Conservation (phyloP, 1,139 yeast species). For the Protomyces macrosporus region DNA sequence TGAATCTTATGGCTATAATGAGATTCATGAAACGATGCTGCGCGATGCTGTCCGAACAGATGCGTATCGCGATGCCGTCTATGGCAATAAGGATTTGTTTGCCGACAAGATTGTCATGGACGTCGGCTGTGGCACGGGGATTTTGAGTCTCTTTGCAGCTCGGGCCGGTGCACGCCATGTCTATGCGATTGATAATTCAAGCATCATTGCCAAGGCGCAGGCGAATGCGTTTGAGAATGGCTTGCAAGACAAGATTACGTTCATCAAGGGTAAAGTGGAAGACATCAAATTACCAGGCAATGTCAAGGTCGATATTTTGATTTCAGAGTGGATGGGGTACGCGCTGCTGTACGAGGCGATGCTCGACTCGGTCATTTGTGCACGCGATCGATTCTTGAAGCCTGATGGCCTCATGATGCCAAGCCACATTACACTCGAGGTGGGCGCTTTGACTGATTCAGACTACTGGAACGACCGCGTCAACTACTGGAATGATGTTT, state of each 20-base stretch:
- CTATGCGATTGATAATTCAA: conserved; percentile 70
- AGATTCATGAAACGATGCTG: conserved; percentile 98
- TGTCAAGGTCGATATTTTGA: conserved; percentile 78
- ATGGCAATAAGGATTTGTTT: conserved; percentile 81
- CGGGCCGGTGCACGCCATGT: conserved; percentile 58
- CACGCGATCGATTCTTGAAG: conserved; percentile 82
- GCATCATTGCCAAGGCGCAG: conserved; percentile 89
- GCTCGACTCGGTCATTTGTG: conserved; percentile 93
- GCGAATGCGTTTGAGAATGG: conserved; percentile 82
- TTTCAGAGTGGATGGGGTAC: conserved; percentile 99
- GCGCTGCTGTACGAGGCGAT: conserved; percentile 91
- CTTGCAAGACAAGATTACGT: conserved; percentile 75
- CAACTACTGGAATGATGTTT: conserved; percentile 55
- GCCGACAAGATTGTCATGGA: conserved; percentile 93
- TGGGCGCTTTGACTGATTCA: conserved; percentile 53
- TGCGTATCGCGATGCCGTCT: conserved; percentile 87
- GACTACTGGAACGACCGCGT: conserved; percentile 53
- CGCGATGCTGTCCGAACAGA: conserved; percentile 91
- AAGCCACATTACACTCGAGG: conserved; percentile 50
- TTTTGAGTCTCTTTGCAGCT: conserved; percentile 55
- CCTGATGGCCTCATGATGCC: conserved; percentile 47
- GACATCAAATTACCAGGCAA: conserved; percentile 73
- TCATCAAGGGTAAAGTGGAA: conserved; percentile 89
- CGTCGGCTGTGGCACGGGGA: conserved; percentile 66
- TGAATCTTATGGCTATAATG: conserved; percentile 91